A percentile compares a stretch with the other conserved stretches of the same genome.
These are phyloP conservation scores for Trichophaea hybrida DNA, from an alignment of 2,329 filamentous ascomycete species.

Conservation along the genomic window DNA sequence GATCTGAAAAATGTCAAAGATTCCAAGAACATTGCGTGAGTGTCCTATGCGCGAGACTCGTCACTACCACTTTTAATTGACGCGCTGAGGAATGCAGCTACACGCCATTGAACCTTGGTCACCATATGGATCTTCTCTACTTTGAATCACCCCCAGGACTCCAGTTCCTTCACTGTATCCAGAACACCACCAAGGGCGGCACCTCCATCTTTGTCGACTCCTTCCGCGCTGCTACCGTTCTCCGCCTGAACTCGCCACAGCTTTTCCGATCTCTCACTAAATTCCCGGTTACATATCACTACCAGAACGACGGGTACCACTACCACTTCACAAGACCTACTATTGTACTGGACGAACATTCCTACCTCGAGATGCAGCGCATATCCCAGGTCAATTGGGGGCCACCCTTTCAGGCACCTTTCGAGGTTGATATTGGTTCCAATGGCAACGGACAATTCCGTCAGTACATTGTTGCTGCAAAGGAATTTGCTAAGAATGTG, in stretches of 20 bases:
- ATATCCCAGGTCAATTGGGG: slow-evolving; percentile 48
- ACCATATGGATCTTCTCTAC: slow-evolving; percentile 92
- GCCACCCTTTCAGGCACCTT: slow-evolving; percentile 60
- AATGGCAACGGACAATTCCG: slow-evolving; percentile 20
- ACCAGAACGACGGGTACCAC: slow-evolving; percentile 48
- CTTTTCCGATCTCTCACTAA: slow-evolving; percentile 33
- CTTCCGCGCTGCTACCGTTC: slow-evolving; percentile 42
- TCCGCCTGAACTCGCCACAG: slow-evolving; percentile 26
- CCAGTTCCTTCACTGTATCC: slow-evolving; percentile 78
- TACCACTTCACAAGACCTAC: slow-evolving; percentile 48
- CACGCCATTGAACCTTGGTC: slow-evolving; percentile 63
- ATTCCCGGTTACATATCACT: slow-evolving; percentile 46
- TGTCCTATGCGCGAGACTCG: slow-evolving; percentile 20
- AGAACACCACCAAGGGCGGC: slow-evolving; percentile 65
- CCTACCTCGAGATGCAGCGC: slow-evolving; percentile 24
- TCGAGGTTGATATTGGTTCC: slow-evolving; percentile 28
- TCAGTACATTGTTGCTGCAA: slow-evolving; percentile 39
- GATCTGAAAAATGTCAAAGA: slow-evolving; percentile 69
- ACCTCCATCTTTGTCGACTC: slow-evolving; percentile 77
- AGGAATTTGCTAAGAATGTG: slow-evolving; percentile 44
- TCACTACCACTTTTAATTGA: background rate
- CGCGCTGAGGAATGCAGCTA: slow-evolving; percentile 35
- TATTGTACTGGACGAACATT: slow-evolving; percentile 33
- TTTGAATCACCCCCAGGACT: slow-evolving; percentile 63
- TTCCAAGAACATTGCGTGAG: slow-evolving; percentile 68